Evolutionary conservation across 768 basidiomycete genomes (phyloP).

Genomic region (Trametes elegans): DNA sequence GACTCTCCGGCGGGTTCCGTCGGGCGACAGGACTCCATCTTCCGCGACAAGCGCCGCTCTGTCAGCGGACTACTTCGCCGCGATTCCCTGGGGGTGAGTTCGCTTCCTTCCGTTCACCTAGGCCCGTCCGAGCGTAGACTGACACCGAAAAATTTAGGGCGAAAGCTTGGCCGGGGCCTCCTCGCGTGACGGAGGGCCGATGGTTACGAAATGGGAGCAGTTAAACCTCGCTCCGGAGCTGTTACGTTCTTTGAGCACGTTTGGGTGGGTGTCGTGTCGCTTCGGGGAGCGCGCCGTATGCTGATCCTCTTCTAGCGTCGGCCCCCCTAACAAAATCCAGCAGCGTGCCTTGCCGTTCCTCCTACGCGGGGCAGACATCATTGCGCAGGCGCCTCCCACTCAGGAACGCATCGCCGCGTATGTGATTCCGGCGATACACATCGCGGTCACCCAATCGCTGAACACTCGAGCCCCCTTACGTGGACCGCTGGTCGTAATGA

Average conservation of each 20-base stretch:
- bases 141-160: constrained; percentile 34
- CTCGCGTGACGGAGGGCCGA: constrained; percentile 70
- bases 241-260: constrained; percentile 84
- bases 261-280: constrained; percentile 63
- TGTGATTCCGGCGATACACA: constrained; percentile 87
- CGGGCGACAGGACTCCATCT: constrained; percentile 39
- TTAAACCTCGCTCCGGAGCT: constrained; percentile 82
- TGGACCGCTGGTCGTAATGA: constrained; percentile 87
- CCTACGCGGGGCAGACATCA: constrained; percentile 91
- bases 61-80: constrained; percentile 66
- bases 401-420: constrained; percentile 98
- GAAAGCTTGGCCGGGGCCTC: constrained; percentile 49
- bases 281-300: background rate
- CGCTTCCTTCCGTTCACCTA: constrained; percentile 9
- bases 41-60: constrained; percentile 75
- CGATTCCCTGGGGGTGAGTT: constrained; percentile 70
- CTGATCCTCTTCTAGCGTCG: constrained; percentile 55
- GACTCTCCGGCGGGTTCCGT: constrained; percentile 33
- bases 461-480: constrained; percentile 54
- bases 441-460: constrained; percentile 63
- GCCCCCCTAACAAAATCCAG: constrained; percentile 99
- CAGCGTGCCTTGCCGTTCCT: constrained; percentile 95
- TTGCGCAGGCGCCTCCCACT: constrained; percentile 97
- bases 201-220: constrained; percentile 96
- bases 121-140: constrained; percentile 1